Base-by-base conservation (phyloP, 1,284 basidiomycete species). In the Exobasidium rhododendri region DNA sequence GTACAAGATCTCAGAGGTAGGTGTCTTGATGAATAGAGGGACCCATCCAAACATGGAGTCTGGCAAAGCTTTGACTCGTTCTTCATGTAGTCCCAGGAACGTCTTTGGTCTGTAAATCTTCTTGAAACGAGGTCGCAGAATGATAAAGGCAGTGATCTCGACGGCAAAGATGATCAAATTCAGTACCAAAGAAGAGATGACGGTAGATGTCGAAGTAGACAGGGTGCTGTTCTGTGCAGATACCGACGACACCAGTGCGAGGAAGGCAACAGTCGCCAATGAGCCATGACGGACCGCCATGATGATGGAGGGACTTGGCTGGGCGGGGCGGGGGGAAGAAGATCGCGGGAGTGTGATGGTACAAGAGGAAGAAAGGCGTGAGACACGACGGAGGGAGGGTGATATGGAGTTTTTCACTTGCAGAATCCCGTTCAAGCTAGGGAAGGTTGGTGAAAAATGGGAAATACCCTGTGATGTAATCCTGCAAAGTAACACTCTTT, bases 31-130 rank as follows among this genome's bases (percentile, higher is more conserved):
- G 65, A 81, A 75, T 28, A 74, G 72, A 0, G 77, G 73, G 30
- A 82, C 71, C 81, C 82, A 82, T 35, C 74, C 73, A 17, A 82
- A 68, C 56, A 80, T 67, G n/a, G 71, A 71, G 20, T 68, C 64
- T 11, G 80, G 75, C 10, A 82, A 72, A 10, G 80, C 70, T 50
- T 74, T 72, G 47, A 72, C 72, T 46, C 80, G 75, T 62, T 80
- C 67, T 10, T 44, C 49, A 10, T 56, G 28, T 73, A 74, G 70
- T 20, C 71, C 67, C 40, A 79, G 74, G 66, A 73, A 80, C 13
- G 79, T 73, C 40, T 81, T 72, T 2, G 81, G 81, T 56, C 73
- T 65, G 66, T 82, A 83, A 61, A 83, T 75, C 60, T 79, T 75
- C 22, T 64, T 66, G 69, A 82, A 81, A 49, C 70, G 69, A 40